Evolutionary conservation across 352 stramenopile species (phyloP).

Genomic region (Albugo laibachii): DNA sequence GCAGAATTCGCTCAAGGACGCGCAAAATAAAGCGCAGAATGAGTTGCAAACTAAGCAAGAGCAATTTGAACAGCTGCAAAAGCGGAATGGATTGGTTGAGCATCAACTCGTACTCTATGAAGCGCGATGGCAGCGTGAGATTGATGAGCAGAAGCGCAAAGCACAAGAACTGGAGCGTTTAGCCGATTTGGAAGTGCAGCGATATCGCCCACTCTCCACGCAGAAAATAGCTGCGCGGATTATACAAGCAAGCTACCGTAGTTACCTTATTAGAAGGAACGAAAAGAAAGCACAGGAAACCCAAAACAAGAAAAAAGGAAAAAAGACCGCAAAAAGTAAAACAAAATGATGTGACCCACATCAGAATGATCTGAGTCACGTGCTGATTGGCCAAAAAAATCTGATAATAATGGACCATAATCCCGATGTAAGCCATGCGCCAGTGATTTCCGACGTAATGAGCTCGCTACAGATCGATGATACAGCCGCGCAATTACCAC

Average conservation of each 20-base stretch:
- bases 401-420: too few species aligned
- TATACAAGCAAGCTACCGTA: constrained; percentile 39
- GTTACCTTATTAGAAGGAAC: constrained; percentile 21
- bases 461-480: too few species aligned
- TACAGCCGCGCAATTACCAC: too few species aligned
- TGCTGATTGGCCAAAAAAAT: too few species aligned
- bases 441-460: too few species aligned
- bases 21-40: constrained; percentile 63
- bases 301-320: constrained; percentile 34
- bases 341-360: too few species aligned
- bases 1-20: constrained; percentile 33
- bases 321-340: constrained; percentile 13
- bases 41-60: constrained; percentile 55
- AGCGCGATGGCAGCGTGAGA: constrained; percentile 51
- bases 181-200: constrained; percentile 34
- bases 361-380: too few species aligned
- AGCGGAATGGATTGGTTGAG: constrained; percentile 30
- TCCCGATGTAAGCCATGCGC: too few species aligned
- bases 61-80: constrained; percentile 31
- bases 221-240: constrained; percentile 44
- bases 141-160: constrained; percentile 45
- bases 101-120: constrained; percentile 43
- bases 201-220: constrained; percentile 43
- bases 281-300: constrained; percentile 31
- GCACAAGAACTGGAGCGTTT: constrained; percentile 47